Conservation (phyloP, 257 asterid species). For the Salvia miltiorrhiza region DNA sequence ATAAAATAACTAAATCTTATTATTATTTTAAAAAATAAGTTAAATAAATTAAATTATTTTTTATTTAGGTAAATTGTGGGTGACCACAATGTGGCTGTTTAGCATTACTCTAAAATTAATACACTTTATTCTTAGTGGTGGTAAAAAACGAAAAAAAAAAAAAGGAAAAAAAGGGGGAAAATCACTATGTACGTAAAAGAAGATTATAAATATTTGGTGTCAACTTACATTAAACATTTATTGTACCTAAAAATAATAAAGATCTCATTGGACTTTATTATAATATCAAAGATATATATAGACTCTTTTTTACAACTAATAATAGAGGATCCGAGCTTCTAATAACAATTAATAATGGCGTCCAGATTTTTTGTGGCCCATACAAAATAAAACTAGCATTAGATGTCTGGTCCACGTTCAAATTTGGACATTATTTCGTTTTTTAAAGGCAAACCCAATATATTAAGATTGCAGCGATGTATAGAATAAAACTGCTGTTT, state of each 20-base stretch:
- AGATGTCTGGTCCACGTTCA: constrained; percentile 27
- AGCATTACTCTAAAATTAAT: too few species aligned
- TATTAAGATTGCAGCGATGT: not conserved
- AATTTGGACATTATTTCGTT: constrained; percentile 17
- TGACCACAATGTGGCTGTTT: too few species aligned
- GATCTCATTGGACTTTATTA: not conserved
- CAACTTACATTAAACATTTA: too few species aligned
- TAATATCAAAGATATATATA: not conserved
- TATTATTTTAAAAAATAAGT: too few species aligned
- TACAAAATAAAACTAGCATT: not conserved
- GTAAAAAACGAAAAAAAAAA: too few species aligned
- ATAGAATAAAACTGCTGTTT: not conserved
- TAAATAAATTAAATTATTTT: too few species aligned
- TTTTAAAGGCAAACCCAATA: not conserved
- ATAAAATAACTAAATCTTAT: too few species aligned
- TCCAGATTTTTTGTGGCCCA: constrained; percentile 17
- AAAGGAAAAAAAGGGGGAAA: too few species aligned
- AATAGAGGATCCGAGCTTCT: not conserved
- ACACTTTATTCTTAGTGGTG: too few species aligned
- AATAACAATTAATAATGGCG: constrained; percentile 1
- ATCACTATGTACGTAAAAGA: too few species aligned
- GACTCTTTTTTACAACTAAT: not conserved
- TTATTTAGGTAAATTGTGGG: too few species aligned
- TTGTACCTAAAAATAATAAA: not conserved
- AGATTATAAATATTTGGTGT: too few species aligned